Conservation (phyloP, 2,329 filamentous ascomycete genomes). For the Helotiales sp. region DNA sequence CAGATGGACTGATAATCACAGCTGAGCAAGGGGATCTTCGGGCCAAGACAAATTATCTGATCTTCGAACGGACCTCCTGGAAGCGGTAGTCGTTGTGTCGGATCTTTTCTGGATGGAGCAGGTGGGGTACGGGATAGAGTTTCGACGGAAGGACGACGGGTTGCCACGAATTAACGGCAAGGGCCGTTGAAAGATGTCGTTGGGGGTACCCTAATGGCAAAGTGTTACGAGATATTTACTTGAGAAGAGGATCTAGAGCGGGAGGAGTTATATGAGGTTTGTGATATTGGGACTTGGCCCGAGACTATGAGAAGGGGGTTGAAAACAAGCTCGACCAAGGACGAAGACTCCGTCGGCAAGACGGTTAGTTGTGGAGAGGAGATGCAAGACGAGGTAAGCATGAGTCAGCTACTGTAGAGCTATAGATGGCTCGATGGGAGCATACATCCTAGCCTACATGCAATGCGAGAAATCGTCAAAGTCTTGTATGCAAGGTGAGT, state of each 20-base stretch:
- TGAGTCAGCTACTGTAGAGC: background rate
- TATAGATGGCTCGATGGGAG: no score
- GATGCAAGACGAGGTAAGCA: background rate
- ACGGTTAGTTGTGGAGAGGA: background rate
- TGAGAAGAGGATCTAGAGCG: background rate
- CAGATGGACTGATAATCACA: conserved; percentile 22
- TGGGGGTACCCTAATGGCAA: no score
- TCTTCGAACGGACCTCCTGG: background rate
- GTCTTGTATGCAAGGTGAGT: background rate
- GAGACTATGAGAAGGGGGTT: background rate
- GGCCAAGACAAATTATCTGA: no score
- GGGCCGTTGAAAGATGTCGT: no score
- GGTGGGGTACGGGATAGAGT: background rate
- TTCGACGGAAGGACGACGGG: background rate
- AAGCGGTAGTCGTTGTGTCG: no score
- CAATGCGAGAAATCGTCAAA: background rate
- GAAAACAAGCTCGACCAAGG: background rate
- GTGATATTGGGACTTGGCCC: background rate
- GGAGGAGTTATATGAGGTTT: background rate
- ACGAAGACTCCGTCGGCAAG: no score
- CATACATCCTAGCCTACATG: background rate
- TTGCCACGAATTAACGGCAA: no score
- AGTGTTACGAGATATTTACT: background rate
- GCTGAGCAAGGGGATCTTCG: no score
- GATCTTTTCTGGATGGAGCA: conserved; percentile 3